Percentiles rank a stretch among this genome's conserved stretches.
Evolutionary conservation across 768 basidiomycete genomes (phyloP).

Genomic region (Russula earlei): DNA sequence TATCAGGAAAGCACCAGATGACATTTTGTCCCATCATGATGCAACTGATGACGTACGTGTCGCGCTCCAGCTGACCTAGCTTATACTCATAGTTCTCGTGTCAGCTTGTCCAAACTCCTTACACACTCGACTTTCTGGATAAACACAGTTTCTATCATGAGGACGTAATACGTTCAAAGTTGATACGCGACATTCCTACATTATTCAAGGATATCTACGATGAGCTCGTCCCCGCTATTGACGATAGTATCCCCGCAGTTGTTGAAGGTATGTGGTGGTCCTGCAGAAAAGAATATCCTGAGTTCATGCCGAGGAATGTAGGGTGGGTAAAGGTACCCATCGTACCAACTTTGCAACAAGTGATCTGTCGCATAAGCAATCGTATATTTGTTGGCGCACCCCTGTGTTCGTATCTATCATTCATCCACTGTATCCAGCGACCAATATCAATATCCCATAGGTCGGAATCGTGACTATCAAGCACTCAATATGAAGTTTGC

Average conservation of each 20-base stretch:
- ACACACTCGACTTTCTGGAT: neutral
- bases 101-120: neutral
- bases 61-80: neutral
- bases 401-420: slow-evolving; percentile 23
- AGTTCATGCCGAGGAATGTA: neutral
- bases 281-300: too few relatives aligned
- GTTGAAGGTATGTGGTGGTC: slow-evolving; percentile 12
- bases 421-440: neutral
- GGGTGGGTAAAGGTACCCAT: slow-evolving; percentile 23
- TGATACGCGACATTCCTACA: slow-evolving; percentile 23
- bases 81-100: neutral
- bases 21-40: neutral
- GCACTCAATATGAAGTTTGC: slow-evolving; percentile 28
- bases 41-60: too few relatives aligned
- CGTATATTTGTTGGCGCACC: slow-evolving; percentile 30
- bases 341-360: slow-evolving; percentile 21
- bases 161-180: slow-evolving; percentile 14
- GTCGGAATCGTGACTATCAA: slow-evolving; percentile 26
- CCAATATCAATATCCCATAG: slow-evolving; percentile 12
- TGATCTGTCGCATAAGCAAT: slow-evolving; percentile 26
- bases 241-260: slow-evolving; percentile 28
- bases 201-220: slow-evolving; percentile 35
- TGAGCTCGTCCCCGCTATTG: slow-evolving; percentile 35
- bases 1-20: neutral
- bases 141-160: neutral